These are phyloP conservation scores for Dissophora globulifera DNA, from an alignment of 192 early-diverging fungal species.

Conservation along the genomic window DNA sequence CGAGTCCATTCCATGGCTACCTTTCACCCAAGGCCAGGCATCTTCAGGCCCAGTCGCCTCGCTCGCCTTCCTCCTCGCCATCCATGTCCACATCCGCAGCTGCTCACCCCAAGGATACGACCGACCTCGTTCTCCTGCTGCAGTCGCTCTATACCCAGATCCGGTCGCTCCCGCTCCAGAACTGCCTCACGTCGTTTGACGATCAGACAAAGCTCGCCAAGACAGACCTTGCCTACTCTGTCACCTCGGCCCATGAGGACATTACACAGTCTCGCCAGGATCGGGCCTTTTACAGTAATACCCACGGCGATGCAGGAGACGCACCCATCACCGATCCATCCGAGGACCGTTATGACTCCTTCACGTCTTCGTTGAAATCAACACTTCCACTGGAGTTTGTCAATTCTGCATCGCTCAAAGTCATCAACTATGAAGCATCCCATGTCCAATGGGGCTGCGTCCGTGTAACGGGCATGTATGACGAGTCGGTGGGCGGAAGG, in stretches of 20 bases:
- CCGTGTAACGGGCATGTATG: slow-evolving; percentile 47
- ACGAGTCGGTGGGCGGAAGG: slow-evolving; percentile 46
- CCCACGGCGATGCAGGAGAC: slow-evolving; percentile 4
- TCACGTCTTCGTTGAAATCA: slow-evolving; percentile 24
- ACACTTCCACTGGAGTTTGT: slow-evolving; percentile 46
- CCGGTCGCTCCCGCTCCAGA: slow-evolving; percentile 48
- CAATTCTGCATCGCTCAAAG: slow-evolving; percentile 38
- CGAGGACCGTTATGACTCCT: slow-evolving; percentile 19
- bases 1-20: slow-evolving; percentile 16
- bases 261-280: slow-evolving; percentile 27
- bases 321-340: slow-evolving; percentile 4
- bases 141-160: slow-evolving; percentile 58
- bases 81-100: slow-evolving; percentile 2
- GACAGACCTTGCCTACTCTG: slow-evolving; percentile 37
- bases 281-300: not conserved
- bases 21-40: slow-evolving; percentile 29
- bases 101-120: slow-evolving; percentile 33
- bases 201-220: slow-evolving; percentile 33
- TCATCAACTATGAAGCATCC: slow-evolving; percentile 49
- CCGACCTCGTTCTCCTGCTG: slow-evolving; percentile 48
- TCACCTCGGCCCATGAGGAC: slow-evolving; percentile 45
- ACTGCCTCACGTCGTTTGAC: slow-evolving; percentile 37
- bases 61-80: slow-evolving; percentile 2
- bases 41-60: not conserved
- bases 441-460: slow-evolving; percentile 49